Conservation (phyloP, 106 monocot species). For the Triglochin maritima region DNA sequence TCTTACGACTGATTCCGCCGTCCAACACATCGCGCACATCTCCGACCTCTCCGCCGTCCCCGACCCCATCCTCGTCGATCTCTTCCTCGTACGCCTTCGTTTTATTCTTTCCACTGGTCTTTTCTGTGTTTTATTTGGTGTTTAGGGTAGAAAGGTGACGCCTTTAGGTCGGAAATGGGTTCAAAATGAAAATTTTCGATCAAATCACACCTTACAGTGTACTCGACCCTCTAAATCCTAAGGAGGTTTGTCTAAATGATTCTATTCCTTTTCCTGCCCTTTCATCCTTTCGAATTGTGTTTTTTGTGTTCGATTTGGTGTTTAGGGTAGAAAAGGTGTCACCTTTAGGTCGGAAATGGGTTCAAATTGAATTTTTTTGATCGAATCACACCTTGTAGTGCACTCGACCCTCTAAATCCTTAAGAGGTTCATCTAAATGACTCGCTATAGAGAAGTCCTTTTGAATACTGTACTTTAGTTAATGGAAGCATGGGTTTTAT, state of each 20-base stretch:
- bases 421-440: not conserved
- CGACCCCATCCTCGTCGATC: slow-evolving; percentile 51
- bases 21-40: slow-evolving; percentile 47
- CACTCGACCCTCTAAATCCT: not conserved
- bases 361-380: no score
- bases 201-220: no score
- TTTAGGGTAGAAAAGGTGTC: not conserved
- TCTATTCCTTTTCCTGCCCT: not conserved
- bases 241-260: not conserved
- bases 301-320: no score
- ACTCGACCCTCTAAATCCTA: not conserved
- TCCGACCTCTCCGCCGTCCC: slow-evolving; percentile 58
- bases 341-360: not conserved
- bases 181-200: no score
- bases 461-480: no score
- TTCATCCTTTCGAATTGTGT: not conserved
- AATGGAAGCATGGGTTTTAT: no score
- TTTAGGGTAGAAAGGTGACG: not conserved
- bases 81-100: slow-evolving; percentile 34
- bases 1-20: slow-evolving; percentile 53
- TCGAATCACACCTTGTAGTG: no score
- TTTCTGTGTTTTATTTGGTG: not conserved
- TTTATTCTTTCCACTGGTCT: not conserved
- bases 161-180: not conserved
- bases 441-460: no score